A percentile compares a stretch with the other conserved stretches of the same genome.
These are phyloP conservation scores for Nakazawaea wickerhamii DNA, from an alignment of 805 yeast genomes.

Conservation along the genomic window DNA sequence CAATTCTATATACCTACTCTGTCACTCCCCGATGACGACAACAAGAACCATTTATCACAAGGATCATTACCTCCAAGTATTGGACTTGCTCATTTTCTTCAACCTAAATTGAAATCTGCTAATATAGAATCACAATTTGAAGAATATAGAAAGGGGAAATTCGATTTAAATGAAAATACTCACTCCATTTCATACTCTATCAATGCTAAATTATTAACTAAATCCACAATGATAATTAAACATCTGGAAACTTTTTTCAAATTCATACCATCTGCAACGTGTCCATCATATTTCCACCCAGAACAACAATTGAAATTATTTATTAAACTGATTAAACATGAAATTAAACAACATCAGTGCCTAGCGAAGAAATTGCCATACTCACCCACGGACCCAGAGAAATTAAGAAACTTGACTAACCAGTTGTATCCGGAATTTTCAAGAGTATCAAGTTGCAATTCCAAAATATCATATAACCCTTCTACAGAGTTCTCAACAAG, in stretches of 20 bases:
- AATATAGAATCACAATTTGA: not conserved
- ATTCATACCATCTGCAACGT: not conserved
- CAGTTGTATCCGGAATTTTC: not conserved
- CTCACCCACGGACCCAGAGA: not conserved
- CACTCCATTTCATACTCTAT: not conserved
- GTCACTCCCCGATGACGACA: not conserved
- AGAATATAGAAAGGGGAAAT: not conserved
- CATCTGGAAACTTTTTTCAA: not conserved
- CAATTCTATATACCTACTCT: not conserved
- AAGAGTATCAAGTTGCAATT: not conserved
- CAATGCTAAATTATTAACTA: not conserved
- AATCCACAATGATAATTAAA: too few relatives aligned
- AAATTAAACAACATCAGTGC: not conserved
- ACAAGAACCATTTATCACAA: not conserved
- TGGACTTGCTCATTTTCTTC: not conserved
- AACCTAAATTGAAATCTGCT: not conserved
- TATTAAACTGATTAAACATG: not conserved
- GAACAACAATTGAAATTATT: not conserved
- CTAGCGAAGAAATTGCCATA: not conserved
- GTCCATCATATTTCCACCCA: not conserved
- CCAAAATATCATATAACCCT: not conserved
- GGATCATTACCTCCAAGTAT: not conserved
- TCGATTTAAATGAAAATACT: not conserved
- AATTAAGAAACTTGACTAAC: not conserved
- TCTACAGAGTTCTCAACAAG: not conserved